Conservation (phyloP, 2,329 filamentous ascomycete genomes). For the Achaetomium macrosporum region DNA sequence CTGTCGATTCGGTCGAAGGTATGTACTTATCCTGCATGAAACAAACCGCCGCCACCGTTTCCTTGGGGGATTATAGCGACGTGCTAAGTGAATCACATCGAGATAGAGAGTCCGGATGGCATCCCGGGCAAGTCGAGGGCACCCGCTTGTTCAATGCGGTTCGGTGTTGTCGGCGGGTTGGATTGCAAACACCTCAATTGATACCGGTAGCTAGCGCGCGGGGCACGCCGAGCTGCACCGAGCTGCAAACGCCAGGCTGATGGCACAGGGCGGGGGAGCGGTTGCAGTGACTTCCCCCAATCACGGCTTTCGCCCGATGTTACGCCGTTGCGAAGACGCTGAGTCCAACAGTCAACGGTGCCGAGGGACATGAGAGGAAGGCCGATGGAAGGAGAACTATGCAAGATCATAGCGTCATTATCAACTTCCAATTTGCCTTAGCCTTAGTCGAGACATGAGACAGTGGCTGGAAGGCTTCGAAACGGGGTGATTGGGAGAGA, state of each 20-base stretch:
- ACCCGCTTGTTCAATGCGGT: too few species aligned
- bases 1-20: not conserved
- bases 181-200: too few species aligned
- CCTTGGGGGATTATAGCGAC: too few species aligned
- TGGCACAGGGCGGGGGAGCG: slow-evolving; percentile 10
- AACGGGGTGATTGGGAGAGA: too few species aligned
- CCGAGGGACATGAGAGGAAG: not conserved
- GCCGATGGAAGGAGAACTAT: not conserved
- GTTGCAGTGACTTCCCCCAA: slow-evolving; percentile 1
- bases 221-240: not conserved
- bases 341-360: slow-evolving; percentile 1
- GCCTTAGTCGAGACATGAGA: slow-evolving; percentile 1
- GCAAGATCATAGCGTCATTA: slow-evolving; percentile 16
- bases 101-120: too few species aligned
- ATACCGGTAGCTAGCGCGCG: too few species aligned
- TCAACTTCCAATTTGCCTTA: slow-evolving; percentile 1
- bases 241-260: slow-evolving; percentile 19
- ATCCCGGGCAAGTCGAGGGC: too few species aligned
- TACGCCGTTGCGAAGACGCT: slow-evolving; percentile 20
- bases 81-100: too few species aligned
- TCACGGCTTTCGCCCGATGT: slow-evolving; percentile 19
- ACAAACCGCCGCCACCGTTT: not conserved
- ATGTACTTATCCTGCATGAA: too few species aligned
- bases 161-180: not conserved
- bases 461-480: not conserved